Evolutionary conservation across 805 yeast species (phyloP).

Genomic region (Saturnispora galanensis): DNA sequence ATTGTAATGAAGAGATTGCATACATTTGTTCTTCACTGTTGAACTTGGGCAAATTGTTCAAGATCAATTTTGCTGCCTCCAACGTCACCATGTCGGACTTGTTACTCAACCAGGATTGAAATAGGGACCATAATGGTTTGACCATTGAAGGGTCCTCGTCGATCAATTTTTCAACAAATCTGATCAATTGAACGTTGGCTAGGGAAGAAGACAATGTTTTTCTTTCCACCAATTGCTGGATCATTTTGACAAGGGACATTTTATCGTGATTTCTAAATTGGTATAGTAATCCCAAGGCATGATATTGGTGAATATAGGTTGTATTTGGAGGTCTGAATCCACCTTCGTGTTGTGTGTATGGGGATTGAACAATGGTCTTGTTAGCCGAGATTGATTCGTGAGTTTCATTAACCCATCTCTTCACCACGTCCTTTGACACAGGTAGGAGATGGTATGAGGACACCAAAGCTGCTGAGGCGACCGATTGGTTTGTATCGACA

Average conservation of each 20-base stretch:
- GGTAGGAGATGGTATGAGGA: constrained; percentile 86
- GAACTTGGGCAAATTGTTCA: constrained; percentile 40
- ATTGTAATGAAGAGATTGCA: constrained; percentile 67
- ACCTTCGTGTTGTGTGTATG: constrained; percentile 46
- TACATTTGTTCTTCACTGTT: constrained; percentile 55
- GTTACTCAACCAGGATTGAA: constrained; percentile 63
- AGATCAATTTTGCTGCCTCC: constrained; percentile 78
- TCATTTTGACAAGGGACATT: constrained; percentile 86
- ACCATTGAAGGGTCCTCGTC: constrained; percentile 61
- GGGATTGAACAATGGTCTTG: constrained; percentile 42
- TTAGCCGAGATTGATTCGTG: constrained; percentile 75
- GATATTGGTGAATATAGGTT: constrained; percentile 84
- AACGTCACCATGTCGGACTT: constrained; percentile 84
- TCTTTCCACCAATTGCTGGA: constrained; percentile 60
- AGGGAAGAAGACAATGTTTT: constrained; percentile 63
- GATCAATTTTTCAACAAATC: constrained; percentile 66
- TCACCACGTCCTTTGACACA: constrained; percentile 82
- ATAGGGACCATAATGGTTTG: constrained; percentile 49
- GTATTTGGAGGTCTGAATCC: constrained; percentile 50
- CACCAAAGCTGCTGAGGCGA: constrained; percentile 89
- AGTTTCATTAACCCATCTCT: constrained; percentile 89
- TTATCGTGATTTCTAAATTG: constrained; percentile 83
- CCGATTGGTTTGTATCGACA: constrained; percentile 80
- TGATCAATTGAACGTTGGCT: constrained; percentile 77
- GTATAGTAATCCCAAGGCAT: constrained; percentile 85